These are phyloP conservation scores for Oemleria cerasiformis DNA, from an alignment of 306 rosid species.

Conservation along the genomic window DNA sequence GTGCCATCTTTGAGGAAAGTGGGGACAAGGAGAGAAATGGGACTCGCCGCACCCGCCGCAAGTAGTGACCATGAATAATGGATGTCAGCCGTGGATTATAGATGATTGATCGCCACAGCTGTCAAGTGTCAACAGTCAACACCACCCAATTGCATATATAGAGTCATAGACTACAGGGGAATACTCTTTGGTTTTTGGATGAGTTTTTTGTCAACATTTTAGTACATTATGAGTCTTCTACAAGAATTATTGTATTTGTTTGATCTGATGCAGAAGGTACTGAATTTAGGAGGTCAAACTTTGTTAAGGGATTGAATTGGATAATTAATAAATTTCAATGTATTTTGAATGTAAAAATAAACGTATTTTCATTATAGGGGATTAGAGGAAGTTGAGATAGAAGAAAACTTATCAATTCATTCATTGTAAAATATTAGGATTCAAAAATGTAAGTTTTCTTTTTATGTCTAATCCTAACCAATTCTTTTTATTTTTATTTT, in stretches of 20 bases:
- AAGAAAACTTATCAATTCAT: too few species aligned
- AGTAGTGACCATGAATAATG: conserved; percentile 1
- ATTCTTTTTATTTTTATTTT: too few species aligned
- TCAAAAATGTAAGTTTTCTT: too few species aligned
- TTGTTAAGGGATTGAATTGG: neutral
- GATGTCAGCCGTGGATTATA: neutral
- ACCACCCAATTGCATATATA: neutral
- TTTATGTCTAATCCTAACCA: too few species aligned
- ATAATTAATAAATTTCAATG: too few species aligned
- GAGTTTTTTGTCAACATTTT: neutral
- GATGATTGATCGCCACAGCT: neutral
- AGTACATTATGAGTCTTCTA: neutral
- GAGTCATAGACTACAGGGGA: too few species aligned
- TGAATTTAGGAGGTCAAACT: neutral
- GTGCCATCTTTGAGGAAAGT: neutral
- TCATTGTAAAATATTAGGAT: too few species aligned
- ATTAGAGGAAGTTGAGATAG: too few species aligned
- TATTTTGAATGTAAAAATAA: too few species aligned
- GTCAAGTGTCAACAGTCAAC: neutral
- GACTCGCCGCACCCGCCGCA: conserved; percentile 3
- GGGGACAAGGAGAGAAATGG: neutral
- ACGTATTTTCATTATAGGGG: too few species aligned
- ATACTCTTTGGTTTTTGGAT: neutral
- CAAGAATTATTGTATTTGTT: neutral
- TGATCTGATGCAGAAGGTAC: neutral